phyloP scores from a whole-genome alignment of 352 stramenopile species.

The Thalassiosira exigua region DNA sequence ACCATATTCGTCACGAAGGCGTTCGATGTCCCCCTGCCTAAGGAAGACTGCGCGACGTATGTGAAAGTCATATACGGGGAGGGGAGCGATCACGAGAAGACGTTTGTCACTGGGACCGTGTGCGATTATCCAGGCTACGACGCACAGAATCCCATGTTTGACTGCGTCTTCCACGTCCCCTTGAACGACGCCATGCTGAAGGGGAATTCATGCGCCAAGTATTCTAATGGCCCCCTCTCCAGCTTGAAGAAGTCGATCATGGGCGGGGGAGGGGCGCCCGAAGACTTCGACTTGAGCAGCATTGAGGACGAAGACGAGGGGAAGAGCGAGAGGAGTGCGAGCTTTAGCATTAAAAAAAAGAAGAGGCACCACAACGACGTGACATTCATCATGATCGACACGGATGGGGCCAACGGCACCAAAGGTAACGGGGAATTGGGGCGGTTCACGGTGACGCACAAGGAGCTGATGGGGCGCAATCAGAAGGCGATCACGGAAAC shows the following conservation, averaged over 20 bases:
- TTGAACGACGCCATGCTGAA: slow-evolving; percentile 28
- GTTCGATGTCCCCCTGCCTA: slow-evolving; percentile 53
- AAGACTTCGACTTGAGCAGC: neutral
- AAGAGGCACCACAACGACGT: slow-evolving; percentile 23
- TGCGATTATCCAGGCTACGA: slow-evolving; percentile 62
- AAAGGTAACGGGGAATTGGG: slow-evolving; percentile 44
- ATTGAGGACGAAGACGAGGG: too few species aligned
- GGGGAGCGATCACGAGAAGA: slow-evolving; percentile 21
- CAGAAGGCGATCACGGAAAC: slow-evolving; percentile 61
- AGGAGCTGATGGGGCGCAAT: slow-evolving; percentile 31
- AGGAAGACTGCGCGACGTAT: slow-evolving; percentile 53
- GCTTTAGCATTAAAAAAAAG: slow-evolving; percentile 22
- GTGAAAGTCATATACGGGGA: slow-evolving; percentile 62
- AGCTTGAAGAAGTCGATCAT: neutral
- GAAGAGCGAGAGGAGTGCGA: too few species aligned
- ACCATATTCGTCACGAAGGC: slow-evolving; percentile 67
- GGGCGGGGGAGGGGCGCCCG: neutral
- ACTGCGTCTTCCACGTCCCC: slow-evolving; percentile 53
- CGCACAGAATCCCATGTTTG: slow-evolving; percentile 65
- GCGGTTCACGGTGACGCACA: slow-evolving; percentile 32
- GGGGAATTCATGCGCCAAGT: too few species aligned
- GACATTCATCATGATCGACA: slow-evolving; percentile 44
- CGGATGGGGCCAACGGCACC: slow-evolving; percentile 17
- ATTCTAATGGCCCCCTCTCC: neutral
- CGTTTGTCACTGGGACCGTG: slow-evolving; percentile 51